Evolutionary conservation across 2,329 filamentous ascomycete species (phyloP).

Genomic region (Cadophora sp.): DNA sequence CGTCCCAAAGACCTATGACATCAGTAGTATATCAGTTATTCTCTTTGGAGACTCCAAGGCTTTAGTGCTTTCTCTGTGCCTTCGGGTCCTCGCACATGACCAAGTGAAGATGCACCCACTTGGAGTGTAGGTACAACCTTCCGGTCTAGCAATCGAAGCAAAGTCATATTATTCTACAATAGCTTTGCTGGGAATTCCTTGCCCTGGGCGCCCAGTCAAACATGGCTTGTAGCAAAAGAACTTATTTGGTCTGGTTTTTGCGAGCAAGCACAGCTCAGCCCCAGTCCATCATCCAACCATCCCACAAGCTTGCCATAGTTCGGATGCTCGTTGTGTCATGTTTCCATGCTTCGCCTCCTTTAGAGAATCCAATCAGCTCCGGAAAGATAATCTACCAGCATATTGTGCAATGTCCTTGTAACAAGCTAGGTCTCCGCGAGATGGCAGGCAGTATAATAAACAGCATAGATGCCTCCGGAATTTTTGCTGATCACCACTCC

Average conservation of each 20-base stretch:
- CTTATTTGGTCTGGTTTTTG: background rate
- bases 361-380: constrained; percentile 5
- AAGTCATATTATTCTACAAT: background rate
- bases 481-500: background rate
- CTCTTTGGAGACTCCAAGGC: background rate
- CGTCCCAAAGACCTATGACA: background rate
- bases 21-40: background rate
- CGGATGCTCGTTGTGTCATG: constrained; percentile 20
- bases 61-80: background rate
- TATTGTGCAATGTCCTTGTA: background rate
- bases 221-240: background rate
- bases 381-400: background rate
- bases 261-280: background rate
- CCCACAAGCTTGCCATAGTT: constrained; percentile 6
- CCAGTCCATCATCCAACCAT: background rate
- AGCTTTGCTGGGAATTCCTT: background rate
- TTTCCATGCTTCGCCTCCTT: constrained; percentile 19
- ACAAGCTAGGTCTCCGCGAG: background rate
- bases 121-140: background rate
- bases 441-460: background rate
- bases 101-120: background rate
- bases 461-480: background rate
- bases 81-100: too few species aligned
- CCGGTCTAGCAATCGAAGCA: background rate
- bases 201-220: background rate